Conservation (phyloP, 257 asterid genomes). For the Prunella vulgaris region DNA sequence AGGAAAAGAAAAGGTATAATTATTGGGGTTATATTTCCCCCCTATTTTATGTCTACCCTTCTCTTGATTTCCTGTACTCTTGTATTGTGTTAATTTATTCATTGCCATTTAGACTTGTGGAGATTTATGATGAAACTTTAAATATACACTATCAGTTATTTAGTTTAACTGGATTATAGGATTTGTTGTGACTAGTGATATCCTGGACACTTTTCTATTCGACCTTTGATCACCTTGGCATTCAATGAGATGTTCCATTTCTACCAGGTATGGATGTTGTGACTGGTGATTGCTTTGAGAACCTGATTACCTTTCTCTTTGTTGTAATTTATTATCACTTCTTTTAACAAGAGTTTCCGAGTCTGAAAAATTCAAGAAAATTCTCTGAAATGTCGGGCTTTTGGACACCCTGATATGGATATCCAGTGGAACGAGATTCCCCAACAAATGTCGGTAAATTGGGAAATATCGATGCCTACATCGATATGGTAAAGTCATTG, state of each 20-base stretch:
- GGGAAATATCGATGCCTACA: too few species aligned
- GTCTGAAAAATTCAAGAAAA: too few species aligned
- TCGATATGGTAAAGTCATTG: too few species aligned
- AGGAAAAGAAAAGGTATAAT: conserved; percentile 85
- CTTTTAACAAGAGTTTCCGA: too few species aligned
- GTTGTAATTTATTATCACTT: background rate
- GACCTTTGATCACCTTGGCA: background rate
- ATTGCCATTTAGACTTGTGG: background rate
- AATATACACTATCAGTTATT: background rate
- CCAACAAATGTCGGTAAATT: too few species aligned
- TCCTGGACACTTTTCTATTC: background rate
- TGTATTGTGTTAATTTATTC: conserved; percentile 1
- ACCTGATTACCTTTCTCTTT: background rate
- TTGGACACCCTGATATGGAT: too few species aligned
- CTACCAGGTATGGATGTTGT: conserved; percentile 2
- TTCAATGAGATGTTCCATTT: background rate
- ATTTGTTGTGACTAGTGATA: conserved; percentile 3
- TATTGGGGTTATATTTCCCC: conserved; percentile 10
- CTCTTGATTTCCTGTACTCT: background rate
- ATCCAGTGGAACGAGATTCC: too few species aligned
- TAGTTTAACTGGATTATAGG: background rate
- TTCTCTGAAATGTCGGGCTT: too few species aligned
- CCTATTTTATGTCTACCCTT: background rate
- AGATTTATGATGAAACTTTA: background rate
- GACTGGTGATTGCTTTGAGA: background rate